phyloP scores from a whole-genome alignment of 129 eudicot species.

The Saussurea involucrata region DNA sequence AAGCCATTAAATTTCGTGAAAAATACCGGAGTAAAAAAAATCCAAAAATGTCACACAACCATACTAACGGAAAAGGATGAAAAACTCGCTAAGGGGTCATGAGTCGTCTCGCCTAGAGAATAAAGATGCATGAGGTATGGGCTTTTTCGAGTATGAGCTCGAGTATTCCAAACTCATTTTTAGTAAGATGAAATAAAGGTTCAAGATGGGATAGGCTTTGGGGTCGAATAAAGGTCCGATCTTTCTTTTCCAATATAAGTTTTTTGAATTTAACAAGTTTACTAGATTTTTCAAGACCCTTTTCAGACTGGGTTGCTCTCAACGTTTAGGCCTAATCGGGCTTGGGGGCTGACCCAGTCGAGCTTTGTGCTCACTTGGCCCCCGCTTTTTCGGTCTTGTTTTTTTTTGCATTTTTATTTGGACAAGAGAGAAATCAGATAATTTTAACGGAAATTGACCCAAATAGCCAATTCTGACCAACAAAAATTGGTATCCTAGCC shows the following conservation, averaged over 20 bases:
- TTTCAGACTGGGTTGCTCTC: neutral
- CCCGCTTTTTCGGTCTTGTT: no score
- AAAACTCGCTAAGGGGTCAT: neutral
- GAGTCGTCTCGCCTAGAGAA: neutral
- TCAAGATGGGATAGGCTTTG: neutral
- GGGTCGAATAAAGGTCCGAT: neutral
- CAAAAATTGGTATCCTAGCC: no score
- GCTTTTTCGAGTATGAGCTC: neutral
- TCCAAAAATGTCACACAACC: neutral
- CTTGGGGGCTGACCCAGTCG: neutral
- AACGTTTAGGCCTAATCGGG: neutral
- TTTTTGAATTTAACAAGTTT: neutral
- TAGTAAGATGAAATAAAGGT: neutral
- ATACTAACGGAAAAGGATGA: neutral
- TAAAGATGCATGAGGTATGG: no score
- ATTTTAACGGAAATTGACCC: no score
- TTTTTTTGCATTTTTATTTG: no score
- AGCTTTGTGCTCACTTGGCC: neutral
- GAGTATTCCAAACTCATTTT: neutral
- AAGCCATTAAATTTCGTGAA: no score
- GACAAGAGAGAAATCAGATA: no score
- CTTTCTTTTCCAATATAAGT: no score
- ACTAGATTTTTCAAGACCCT: neutral
- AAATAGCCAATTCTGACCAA: no score
- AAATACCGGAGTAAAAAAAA: no score